Base-by-base conservation (phyloP, 768 basidiomycete genomes). In the Tremella mesenterica region DNA sequence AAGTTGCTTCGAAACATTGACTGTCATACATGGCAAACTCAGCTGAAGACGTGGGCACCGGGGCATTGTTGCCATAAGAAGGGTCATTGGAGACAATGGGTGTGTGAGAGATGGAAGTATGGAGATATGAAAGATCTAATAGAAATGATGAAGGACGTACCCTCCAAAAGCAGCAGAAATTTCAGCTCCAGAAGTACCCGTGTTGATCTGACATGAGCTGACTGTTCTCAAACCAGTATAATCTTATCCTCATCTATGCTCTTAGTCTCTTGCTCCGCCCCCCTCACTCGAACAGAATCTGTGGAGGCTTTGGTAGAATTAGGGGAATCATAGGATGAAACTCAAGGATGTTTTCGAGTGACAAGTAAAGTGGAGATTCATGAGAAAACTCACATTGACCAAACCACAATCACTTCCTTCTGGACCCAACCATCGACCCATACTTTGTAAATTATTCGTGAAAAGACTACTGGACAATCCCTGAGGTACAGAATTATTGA, bases 391-490 rank as follows among this genome's bases (percentile, higher is more conserved):
- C 70, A 87, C 88, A 74, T 92, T 91, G 56, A 91, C 88, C 60
- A 92, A 95, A 6, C 93, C 93, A 34, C 85, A 78, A 71, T 96
- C 93, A 23, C 85, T 86, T 27, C 92, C 92, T 54, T 79, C 78
- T 34, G 90, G 85, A 12, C 91, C 89, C 59, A 93, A 84, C 88
- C 90, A 95, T 75, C 83, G 86, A 48, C 92, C 89, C 49, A 95
- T 76, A 62, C 85, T 83, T 55, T 85, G 78, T 45, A 96, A 65
- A 64, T 88, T 85, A 34, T 82, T 81, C 47, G 92, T 92, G 86
- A 92, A 96, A 1, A 95, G 77, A 56, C 61, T 64, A n/a, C 60
- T 58, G 5, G 68, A 70, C 14, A 70, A 50, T 1, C 68, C 67
- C 53, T 70, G 68, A 13, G 68, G 68, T 4, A 70, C 68, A 18